phyloP scores from a whole-genome alignment of 2,329 filamentous ascomycete genomes.

The Nemania serpens region DNA sequence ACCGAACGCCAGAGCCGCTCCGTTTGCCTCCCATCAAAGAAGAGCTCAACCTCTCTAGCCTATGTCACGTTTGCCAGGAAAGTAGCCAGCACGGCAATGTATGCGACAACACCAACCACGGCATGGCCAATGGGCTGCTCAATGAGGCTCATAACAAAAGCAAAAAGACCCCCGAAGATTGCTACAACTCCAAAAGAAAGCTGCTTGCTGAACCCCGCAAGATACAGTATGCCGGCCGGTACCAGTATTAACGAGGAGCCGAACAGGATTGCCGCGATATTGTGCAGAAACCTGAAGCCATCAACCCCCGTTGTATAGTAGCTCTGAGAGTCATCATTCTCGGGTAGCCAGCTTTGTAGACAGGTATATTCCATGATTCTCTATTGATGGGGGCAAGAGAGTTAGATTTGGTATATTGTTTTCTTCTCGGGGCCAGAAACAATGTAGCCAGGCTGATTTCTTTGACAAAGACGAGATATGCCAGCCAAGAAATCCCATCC shows the following conservation, averaged over 20 bases:
- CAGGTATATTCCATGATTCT: not conserved
- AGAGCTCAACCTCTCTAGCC: not conserved
- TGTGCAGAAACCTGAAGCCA: not conserved
- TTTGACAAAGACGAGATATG: too few relatives aligned
- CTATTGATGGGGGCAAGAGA: too few relatives aligned
- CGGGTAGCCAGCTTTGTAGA: not conserved
- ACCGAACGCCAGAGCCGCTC: not conserved
- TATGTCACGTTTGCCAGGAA: constrained; percentile 13
- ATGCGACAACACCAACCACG: constrained; percentile 27
- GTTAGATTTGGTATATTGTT: too few relatives aligned
- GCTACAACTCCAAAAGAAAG: constrained; percentile 19
- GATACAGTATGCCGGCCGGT: constrained; percentile 26
- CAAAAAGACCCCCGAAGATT: constrained; percentile 21
- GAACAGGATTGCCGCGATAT: not conserved
- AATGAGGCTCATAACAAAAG: constrained; percentile 13
- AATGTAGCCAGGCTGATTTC: too few relatives aligned
- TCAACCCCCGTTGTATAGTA: not conserved
- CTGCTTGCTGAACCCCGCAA: constrained; percentile 11
- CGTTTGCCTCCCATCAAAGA: not conserved
- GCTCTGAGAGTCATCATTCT: not conserved
- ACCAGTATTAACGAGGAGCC: constrained; percentile 17
- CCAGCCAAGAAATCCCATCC: too few relatives aligned
- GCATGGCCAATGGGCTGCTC: constrained; percentile 22
- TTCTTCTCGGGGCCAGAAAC: too few relatives aligned
- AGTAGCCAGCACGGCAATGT: constrained; percentile 26